Evolutionary conservation across 2,329 filamentous ascomycete genomes (phyloP).

Genomic region (Arthrobotrys pseudoclavata): DNA sequence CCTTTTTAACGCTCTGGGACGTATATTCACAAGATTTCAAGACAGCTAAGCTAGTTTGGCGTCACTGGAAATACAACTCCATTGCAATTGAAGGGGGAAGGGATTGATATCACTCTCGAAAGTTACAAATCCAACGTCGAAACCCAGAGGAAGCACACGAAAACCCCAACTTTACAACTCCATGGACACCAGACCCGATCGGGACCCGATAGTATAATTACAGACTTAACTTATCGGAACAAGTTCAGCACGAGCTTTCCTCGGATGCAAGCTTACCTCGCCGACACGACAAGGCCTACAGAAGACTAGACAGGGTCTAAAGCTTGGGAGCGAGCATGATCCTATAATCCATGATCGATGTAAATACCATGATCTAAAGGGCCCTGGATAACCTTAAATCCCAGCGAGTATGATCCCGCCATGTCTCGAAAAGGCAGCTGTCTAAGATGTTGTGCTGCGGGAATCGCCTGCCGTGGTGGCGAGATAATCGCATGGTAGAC

Average conservation of each 20-base stretch:
- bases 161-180: too few species aligned
- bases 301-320: slow-evolving; percentile 2
- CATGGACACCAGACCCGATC: not conserved
- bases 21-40: not conserved
- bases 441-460: slow-evolving; percentile 14
- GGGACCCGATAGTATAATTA: not conserved
- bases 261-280: slow-evolving; percentile 22
- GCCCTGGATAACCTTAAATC: slow-evolving; percentile 38
- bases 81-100: not conserved
- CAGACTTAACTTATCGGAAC: slow-evolving; percentile 26
- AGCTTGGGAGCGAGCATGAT: slow-evolving; percentile 16
- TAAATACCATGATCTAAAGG: not conserved
- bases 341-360: slow-evolving; percentile 33
- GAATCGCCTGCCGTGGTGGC: slow-evolving; percentile 4
- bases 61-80: not conserved
- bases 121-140: too few species aligned
- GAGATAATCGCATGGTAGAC: slow-evolving; percentile 11
- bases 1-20: not conserved
- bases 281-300: slow-evolving; percentile 12
- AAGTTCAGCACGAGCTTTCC: slow-evolving; percentile 5
- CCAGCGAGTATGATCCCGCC: not conserved
- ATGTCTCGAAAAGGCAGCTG: slow-evolving; percentile 14
- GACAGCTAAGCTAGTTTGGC: not conserved
- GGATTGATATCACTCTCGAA: too few species aligned
- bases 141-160: too few species aligned